Evolutionary conservation across 371 early-diverging fungal species (phyloP).

Genomic region (Rhizomucor pusillus): DNA sequence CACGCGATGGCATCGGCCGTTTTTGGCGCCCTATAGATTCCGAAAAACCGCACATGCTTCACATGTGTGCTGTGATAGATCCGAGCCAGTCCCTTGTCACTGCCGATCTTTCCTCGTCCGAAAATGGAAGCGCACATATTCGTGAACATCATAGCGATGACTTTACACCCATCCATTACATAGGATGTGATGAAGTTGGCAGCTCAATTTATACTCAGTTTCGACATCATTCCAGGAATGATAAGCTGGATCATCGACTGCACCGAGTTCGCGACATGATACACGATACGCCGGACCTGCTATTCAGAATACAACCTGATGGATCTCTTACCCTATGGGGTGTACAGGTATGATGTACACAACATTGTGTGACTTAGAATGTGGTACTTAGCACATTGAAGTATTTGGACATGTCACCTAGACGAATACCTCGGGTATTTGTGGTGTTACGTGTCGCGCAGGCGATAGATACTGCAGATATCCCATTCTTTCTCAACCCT

Average conservation of each 20-base stretch:
- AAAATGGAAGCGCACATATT: background rate
- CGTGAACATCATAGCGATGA: slow-evolving; percentile 21
- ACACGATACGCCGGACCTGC: slow-evolving; percentile 75
- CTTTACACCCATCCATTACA: slow-evolving; percentile 63
- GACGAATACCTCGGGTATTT: slow-evolving; percentile 66
- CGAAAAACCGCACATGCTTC: slow-evolving; percentile 49
- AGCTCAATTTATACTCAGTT: slow-evolving; percentile 42
- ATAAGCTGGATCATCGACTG: slow-evolving; percentile 32
- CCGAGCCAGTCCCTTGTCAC: slow-evolving; percentile 70
- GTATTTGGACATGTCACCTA: slow-evolving; percentile 61
- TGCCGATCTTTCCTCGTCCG: slow-evolving; percentile 22
- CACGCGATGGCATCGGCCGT: slow-evolving; percentile 69
- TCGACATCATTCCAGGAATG: slow-evolving; percentile 27
- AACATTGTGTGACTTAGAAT: background rate
- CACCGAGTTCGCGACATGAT: slow-evolving; percentile 57
- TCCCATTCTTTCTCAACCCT: slow-evolving; percentile 56
- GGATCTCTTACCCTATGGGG: slow-evolving; percentile 82
- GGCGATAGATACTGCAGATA: slow-evolving; percentile 54
- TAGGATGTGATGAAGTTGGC: slow-evolving; percentile 55
- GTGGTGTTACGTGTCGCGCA: slow-evolving; percentile 65
- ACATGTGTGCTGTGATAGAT: slow-evolving; percentile 69
- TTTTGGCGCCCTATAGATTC: slow-evolving; percentile 71
- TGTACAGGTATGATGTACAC: slow-evolving; percentile 53
- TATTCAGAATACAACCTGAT: slow-evolving; percentile 68
- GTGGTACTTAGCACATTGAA: slow-evolving; percentile 14